Percentiles rank a stretch among this genome's conserved stretches.
phyloP scores from a whole-genome alignment of 345 rosid species.

The Psidium guajava region DNA sequence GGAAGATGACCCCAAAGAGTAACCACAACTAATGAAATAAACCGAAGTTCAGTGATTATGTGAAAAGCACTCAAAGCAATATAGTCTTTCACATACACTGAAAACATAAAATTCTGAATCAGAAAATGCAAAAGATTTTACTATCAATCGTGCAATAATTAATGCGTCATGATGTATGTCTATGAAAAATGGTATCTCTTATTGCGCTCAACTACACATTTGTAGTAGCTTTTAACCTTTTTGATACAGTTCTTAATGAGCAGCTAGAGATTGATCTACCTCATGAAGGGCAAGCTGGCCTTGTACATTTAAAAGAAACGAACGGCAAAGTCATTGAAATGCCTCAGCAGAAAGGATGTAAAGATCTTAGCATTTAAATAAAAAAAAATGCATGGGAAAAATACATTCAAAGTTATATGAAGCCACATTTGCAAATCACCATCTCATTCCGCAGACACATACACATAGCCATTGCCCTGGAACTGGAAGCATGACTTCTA shows the following conservation, averaged over 20 bases:
- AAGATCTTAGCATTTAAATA: neutral
- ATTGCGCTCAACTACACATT: neutral
- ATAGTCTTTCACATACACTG: neutral
- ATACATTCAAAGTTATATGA: neutral
- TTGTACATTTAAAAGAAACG: neutral
- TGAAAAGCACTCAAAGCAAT: neutral
- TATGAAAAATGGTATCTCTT: neutral
- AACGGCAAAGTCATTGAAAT: neutral
- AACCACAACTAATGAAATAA: neutral
- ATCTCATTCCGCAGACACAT: neutral
- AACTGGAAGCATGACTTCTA: neutral
- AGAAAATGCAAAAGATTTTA: neutral
- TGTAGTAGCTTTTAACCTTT: neutral
- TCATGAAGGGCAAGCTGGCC: neutral
- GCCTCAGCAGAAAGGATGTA: neutral
- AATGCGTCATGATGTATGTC: neutral
- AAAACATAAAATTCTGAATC: neutral
- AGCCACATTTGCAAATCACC: neutral
- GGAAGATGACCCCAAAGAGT: neutral
- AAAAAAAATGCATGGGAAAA: neutral
- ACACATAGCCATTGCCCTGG: neutral
- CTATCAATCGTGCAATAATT: neutral
- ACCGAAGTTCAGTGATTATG: neutral
- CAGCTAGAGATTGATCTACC: neutral
- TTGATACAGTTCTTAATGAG: neutral